These are phyloP conservation scores for Porcisia deanei DNA, from an alignment of 208 protist species.

Conservation along the genomic window DNA sequence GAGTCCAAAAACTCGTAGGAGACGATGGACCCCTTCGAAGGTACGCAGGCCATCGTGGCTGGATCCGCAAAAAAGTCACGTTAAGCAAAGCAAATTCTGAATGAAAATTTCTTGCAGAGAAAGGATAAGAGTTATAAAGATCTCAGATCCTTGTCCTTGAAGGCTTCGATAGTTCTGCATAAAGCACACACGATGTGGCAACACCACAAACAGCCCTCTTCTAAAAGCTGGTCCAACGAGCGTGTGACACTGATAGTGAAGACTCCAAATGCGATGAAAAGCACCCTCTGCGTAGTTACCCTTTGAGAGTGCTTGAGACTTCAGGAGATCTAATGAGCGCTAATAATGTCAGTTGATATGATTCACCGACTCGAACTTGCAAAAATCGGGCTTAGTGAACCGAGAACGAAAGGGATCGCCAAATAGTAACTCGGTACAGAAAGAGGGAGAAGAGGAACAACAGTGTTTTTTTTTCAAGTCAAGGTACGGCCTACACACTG, in stretches of 20 bases:
- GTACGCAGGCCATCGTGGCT: slow-evolving; percentile 2
- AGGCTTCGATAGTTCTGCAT: neutral
- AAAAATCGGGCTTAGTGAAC: neutral
- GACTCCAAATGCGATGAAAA: neutral
- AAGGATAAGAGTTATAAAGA: neutral
- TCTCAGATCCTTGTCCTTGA: neutral
- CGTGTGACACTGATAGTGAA: neutral
- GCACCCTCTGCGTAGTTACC: neutral
- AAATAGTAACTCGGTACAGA: neutral
- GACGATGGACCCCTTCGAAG: slow-evolving; percentile 19
- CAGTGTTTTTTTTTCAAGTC: neutral
- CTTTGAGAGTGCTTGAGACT: neutral
- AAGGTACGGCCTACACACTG: neutral
- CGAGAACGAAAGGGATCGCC: slow-evolving; percentile 1
- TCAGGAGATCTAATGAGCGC: neutral
- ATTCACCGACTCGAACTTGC: neutral
- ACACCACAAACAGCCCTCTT: neutral
- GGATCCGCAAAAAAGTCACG: neutral
- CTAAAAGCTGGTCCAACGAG: neutral
- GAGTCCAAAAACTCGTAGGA: slow-evolving; percentile 30
- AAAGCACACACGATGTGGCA: neutral
- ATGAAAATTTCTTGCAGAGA: neutral
- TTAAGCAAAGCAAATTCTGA: neutral
- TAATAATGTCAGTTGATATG: neutral
- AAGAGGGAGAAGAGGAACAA: neutral